Evolutionary conservation across 805 yeast genomes (phyloP), one percentile per base, ranked within the genome.

Genomic region (Cyberlindnera xishuangbannaensis): DNA sequence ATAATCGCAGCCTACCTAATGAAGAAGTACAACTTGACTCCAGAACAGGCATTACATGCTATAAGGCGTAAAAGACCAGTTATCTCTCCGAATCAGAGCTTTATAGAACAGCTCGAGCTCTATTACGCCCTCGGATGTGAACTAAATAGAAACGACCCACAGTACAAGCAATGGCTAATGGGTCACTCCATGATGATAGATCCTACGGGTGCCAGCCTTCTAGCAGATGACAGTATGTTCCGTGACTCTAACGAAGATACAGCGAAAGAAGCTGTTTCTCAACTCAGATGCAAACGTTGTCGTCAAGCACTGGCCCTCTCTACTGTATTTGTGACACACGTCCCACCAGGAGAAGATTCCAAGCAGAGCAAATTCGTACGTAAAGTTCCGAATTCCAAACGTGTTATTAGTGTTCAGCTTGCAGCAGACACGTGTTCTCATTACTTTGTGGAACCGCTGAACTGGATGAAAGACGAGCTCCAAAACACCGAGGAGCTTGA

Each of bases 401-500:
- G 85, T 47, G 71, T 81, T 25, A 65, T 78, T 21, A 73, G 75
- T 29, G 65, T 69, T 5, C 69, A 72, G 43, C 69, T 67, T 24
- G 87, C 81, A 0, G 67, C 79, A 18, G 54, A 61, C 15, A 57
- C 55, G 5, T 90, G 98, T 57, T 83, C 94, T 6, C 96, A 88
- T 55, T 81, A 67, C 53, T 92, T 87, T 48, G 65, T 83, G 18
- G 97, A 92, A 57, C 97, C 97, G 0, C 61, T 90, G 33, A 67
- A 67, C 21, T 92, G 98, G 98, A 92, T 92, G 98, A 73, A 79
- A 39, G 63, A 65, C 5, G 95, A 85, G 54, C 61, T 90, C 25
- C 76, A 70, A 29, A 59, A 56, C 11, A n/a, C n/a, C n/a, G 69
- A 71, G 45, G 82, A 77, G 32, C 49, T 92, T 7, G 97, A 90